Base-by-base conservation (phyloP, 352 stramenopile genomes). In the Pythium scleroteichum region DNA sequence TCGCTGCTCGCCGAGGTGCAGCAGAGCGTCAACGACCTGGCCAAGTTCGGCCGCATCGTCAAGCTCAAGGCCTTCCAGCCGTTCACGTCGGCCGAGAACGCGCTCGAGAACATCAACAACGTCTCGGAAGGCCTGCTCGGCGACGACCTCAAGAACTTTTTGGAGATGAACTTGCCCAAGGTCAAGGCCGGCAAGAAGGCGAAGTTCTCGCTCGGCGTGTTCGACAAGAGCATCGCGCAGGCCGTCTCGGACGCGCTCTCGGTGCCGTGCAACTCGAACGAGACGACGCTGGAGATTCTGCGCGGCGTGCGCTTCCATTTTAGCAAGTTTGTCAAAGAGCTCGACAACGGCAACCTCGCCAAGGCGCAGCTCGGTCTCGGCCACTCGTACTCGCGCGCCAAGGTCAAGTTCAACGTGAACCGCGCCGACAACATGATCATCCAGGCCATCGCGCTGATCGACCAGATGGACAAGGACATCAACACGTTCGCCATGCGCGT, bases 341-440 rank as follows among this genome's bases (percentile, higher is more conserved):
- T 99, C 35, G 94, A 96, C 65, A 82, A 92, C 38, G 97, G 96
- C 53, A 97, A 97, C 52, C 78, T 98, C 20, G 94, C 96, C 75
- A 99, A 99, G 78, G 96, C 98, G 35, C 97, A 99, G 78, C 87
- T 99, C 24, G 98, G 97, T 91, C 87, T 99, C 16, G 97, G 97
- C 48, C 98, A 99, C 91, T 97, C 83, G 46, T 99, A 99, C 84
- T 99, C 97, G 61, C 92, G 98, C 76, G 95, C 87, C 57, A 99
- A 99, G 86, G 87, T 96, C 50, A 99, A 99, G 89, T 99, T 99
- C 79, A 99, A 99, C 80, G 97, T 99, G 52, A 98, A 98, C 75
- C 87, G 97, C 42, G 95, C 95, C 19, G 98, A 99, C 76, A 99
- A 99, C 79, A 99, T 99, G 98, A 99, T 99, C 75, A 99, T 99